A percentile compares a stretch with the other conserved stretches of the same genome.
These are phyloP conservation scores for Gnaphalium uliginosum DNA, from an alignment of 129 eudicot species.

Conservation along the genomic window DNA sequence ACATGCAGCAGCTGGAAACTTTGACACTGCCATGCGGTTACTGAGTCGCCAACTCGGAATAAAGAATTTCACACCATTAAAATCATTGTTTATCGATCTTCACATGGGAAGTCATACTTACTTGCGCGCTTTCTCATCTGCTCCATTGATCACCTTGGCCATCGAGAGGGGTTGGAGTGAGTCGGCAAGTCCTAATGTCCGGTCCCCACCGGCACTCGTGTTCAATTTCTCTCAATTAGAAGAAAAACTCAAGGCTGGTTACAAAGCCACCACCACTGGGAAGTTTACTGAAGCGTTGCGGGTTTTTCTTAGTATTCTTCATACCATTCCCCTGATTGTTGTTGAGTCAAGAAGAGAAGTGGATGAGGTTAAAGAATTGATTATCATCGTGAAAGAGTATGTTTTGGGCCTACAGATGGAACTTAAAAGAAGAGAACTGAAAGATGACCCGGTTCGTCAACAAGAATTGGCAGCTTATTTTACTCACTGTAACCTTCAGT, in stretches of 20 bases:
- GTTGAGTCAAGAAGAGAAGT: conserved; percentile 73
- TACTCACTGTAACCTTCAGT: conserved; percentile 72
- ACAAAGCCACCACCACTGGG: conserved; percentile 72
- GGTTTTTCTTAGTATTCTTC: conserved; percentile 53
- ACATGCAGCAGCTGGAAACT: conserved; percentile 80
- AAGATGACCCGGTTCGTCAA: conserved; percentile 58
- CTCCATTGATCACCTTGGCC: conserved; percentile 60
- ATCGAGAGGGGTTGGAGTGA: conserved; percentile 72
- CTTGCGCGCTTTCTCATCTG: conserved; percentile 59
- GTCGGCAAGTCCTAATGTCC: conserved; percentile 66
- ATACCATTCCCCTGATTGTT: conserved; percentile 64
- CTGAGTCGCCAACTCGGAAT: conserved; percentile 71
- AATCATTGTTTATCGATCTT: conserved; percentile 51
- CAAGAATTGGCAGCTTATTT: conserved; percentile 79
- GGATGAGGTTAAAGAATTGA: conserved; percentile 71
- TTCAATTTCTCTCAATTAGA: conserved; percentile 64
- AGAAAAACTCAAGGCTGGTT: conserved; percentile 64
- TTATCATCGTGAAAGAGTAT: conserved; percentile 56
- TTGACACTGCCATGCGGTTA: conserved; percentile 74
- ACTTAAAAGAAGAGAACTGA: conserved; percentile 62
- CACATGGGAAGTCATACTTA: conserved; percentile 66
- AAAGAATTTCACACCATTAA: conserved; percentile 56
- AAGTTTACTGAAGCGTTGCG: conserved; percentile 63
- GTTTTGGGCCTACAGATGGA: conserved; percentile 73
- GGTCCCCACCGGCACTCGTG: conserved; percentile 69